These are phyloP conservation scores for Cryptococcus sp. DNA, from an alignment of 1,284 basidiomycete species.

Conservation along the genomic window DNA sequence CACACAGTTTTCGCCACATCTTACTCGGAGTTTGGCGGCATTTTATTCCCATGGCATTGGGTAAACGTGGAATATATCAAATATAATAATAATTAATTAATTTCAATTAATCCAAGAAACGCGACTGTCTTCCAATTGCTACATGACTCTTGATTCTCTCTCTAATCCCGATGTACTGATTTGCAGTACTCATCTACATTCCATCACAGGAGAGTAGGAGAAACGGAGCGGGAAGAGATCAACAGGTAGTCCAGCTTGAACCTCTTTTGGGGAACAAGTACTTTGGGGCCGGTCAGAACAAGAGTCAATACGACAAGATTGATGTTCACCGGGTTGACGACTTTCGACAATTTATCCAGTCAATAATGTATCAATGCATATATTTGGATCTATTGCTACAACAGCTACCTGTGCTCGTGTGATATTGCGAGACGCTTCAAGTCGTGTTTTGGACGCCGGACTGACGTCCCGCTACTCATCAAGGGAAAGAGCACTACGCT, in stretches of 20 bases:
- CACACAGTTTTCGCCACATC: constrained; percentile 21
- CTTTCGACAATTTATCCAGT: background rate
- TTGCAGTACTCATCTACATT: constrained; percentile 20
- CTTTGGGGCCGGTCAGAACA: background rate
- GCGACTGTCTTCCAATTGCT: background rate
- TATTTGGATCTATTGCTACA: too few species aligned
- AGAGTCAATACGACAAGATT: too few species aligned
- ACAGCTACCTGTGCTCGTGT: too few species aligned
- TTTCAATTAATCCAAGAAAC: constrained; percentile 10
- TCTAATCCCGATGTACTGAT: constrained; percentile 26
- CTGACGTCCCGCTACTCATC: too few species aligned
- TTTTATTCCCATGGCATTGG: too few species aligned
- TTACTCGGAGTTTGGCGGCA: constrained; percentile 8
- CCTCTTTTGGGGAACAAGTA: background rate
- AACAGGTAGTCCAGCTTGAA: background rate
- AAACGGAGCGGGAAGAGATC: constrained; percentile 39
- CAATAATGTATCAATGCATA: too few species aligned
- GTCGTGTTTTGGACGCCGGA: too few species aligned
- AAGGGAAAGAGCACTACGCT: constrained; percentile 24
- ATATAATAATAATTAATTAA: too few species aligned
- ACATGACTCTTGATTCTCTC: background rate
- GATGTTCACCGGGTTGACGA: background rate
- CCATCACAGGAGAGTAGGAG: constrained; percentile 17
- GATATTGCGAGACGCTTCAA: too few species aligned
- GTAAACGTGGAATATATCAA: too few species aligned